Evolutionary conservation across 2,329 filamentous ascomycete species (phyloP).

Genomic region (Phialophora chinensis): DNA sequence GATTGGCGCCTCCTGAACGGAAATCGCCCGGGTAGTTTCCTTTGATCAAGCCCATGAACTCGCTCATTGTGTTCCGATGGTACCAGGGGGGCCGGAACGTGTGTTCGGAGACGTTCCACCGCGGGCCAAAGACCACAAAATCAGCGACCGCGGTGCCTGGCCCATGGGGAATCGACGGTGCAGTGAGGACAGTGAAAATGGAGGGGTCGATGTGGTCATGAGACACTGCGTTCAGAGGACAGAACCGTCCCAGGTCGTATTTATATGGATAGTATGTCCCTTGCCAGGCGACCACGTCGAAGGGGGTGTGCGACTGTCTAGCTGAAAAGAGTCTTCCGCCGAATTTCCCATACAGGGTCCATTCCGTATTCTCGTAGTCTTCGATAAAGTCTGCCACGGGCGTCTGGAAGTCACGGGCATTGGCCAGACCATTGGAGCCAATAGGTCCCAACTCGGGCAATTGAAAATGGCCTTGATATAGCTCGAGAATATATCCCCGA

Average conservation of each 20-base stretch:
- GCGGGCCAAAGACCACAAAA: conserved; percentile 49
- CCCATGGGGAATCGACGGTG: conserved; percentile 42
- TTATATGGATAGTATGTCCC: conserved; percentile 63
- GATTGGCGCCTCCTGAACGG: conserved; percentile 10
- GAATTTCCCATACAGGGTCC: conserved; percentile 65
- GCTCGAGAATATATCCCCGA: conserved; percentile 70
- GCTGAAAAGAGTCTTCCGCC: conserved; percentile 65
- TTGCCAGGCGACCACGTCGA: conserved; percentile 75
- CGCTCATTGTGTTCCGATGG: conserved; percentile 50
- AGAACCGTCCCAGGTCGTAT: conserved; percentile 54
- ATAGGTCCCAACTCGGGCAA: conserved; percentile 71
- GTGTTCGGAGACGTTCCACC: conserved; percentile 48
- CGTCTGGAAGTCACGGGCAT: conserved; percentile 67
- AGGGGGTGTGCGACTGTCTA: conserved; percentile 68
- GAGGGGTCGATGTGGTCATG: conserved; percentile 50
- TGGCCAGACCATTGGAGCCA: conserved; percentile 70
- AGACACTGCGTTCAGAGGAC: conserved; percentile 71
- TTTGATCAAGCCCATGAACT: conserved; percentile 37
- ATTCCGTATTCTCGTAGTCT: conserved; percentile 47
- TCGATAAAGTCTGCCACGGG: conserved; percentile 65
- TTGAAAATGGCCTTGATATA: conserved; percentile 67
- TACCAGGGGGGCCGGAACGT: conserved; percentile 52
- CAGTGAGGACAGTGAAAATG: conserved; percentile 50
- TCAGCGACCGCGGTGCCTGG: conserved; percentile 45
- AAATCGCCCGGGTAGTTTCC: conserved; percentile 40